Evolutionary conservation across 148 eudicot genomes (phyloP).

Genomic region (Bassia scoparia): DNA sequence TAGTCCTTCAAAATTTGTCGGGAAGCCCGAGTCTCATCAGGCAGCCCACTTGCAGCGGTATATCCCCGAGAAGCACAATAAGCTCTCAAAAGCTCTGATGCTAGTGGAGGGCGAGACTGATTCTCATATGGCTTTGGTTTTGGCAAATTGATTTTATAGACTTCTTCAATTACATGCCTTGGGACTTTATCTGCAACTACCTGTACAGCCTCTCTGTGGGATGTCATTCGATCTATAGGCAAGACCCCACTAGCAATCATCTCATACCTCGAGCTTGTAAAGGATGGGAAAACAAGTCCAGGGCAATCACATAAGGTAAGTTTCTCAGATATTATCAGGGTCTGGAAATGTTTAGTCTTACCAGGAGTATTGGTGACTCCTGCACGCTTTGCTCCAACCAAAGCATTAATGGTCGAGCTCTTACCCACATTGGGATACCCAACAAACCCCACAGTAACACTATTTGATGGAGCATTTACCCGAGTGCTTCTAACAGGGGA

Average conservation of each 20-base stretch:
- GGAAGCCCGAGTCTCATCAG: constrained; percentile 88
- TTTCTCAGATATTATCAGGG: constrained; percentile 77
- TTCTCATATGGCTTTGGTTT: constrained; percentile 87
- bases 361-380: constrained; percentile 98
- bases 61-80: constrained; percentile 96
- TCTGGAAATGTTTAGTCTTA: constrained; percentile 94
- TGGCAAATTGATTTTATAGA: constrained; percentile 73
- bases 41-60: constrained; percentile 81
- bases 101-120: constrained; percentile 72
- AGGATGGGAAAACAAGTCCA: constrained; percentile 93
- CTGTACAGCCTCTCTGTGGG: constrained; percentile 87
- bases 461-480: constrained; percentile 22
- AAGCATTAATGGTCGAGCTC: constrained; percentile 94
- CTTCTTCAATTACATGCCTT: constrained; percentile 48
- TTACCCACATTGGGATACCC: constrained; percentile 98
- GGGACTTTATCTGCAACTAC: constrained; percentile 84
- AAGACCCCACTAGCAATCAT: constrained; percentile 98
- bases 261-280: constrained; percentile 93
- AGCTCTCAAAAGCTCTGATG: constrained; percentile 75
- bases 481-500: constrained; percentile 25
- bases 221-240: constrained; percentile 86
- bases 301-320: constrained; percentile 96
- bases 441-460: constrained; percentile 81
- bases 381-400: constrained; percentile 76
- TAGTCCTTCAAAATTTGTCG: constrained; percentile 85